Evolutionary conservation across 441 rosid species (phyloP).

Genomic region (Pelargonium fulgidum): DNA sequence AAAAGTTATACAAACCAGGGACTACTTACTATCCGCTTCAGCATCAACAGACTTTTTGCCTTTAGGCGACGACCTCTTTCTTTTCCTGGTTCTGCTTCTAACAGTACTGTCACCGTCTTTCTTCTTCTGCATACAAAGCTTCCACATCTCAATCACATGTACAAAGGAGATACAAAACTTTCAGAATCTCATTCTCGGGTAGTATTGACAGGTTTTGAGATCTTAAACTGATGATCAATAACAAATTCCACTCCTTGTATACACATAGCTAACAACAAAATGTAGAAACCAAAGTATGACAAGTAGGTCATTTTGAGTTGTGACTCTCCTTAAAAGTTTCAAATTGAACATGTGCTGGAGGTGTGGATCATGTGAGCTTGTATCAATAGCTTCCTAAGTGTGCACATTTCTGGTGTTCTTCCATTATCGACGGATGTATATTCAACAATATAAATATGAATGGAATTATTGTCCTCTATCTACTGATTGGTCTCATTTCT

Average conservation of each 20-base stretch:
- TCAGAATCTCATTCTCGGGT: neutral
- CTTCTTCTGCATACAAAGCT: constrained; percentile 33
- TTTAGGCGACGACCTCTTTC: constrained; percentile 37
- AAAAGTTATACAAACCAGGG: neutral
- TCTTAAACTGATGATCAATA: neutral
- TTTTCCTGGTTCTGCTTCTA: constrained; percentile 36
- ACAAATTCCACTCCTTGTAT: no score
- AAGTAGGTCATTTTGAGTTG: neutral
- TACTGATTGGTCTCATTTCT: neutral
- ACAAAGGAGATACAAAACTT: neutral
- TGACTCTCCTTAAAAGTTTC: neutral
- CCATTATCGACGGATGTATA: neutral
- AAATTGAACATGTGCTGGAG: neutral
- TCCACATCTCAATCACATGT: neutral
- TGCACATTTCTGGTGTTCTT: neutral
- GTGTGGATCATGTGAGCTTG: neutral
- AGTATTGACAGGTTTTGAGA: neutral
- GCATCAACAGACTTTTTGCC: constrained; percentile 14
- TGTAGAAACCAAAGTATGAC: no score
- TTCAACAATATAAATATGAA: neutral
- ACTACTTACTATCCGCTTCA: constrained; percentile 15
- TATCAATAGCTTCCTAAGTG: neutral
- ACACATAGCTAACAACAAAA: no score
- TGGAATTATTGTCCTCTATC: neutral
- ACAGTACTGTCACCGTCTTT: constrained; percentile 22